These are phyloP conservation scores for Lippia alba DNA, from an alignment of 305 asterid genomes.

Conservation along the genomic window DNA sequence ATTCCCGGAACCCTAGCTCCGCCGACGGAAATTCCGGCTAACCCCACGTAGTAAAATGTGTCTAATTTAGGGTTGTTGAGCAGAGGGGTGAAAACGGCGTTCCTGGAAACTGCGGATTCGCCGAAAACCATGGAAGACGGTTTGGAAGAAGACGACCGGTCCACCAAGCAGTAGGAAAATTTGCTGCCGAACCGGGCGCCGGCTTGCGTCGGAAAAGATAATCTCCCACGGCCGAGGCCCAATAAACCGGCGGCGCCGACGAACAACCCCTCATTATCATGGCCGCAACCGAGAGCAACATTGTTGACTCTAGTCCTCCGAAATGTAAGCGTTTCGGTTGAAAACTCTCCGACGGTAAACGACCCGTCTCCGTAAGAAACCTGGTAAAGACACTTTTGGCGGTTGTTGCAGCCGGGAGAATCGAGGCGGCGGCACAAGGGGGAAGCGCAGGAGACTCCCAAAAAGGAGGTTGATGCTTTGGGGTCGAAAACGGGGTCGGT, in stretches of 20 bases:
- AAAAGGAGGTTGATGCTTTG: conserved; percentile 44
- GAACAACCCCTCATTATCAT: conserved; percentile 62
- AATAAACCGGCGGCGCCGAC: conserved; percentile 68
- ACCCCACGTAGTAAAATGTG: conserved; percentile 53
- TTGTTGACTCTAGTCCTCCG: conserved; percentile 36
- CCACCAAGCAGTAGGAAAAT: conserved; percentile 67
- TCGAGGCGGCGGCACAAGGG: conserved; percentile 54
- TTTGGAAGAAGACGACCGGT: conserved; percentile 46
- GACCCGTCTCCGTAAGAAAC: conserved; percentile 69
- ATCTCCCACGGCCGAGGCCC: conserved; percentile 61
- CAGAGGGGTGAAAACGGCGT: conserved; percentile 52
- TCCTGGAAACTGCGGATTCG: conserved; percentile 46
- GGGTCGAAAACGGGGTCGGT: conserved; percentile 67
- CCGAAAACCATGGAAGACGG: conserved; percentile 60
- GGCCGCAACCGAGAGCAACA: conserved; percentile 67
- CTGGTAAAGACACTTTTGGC: conserved; percentile 53
- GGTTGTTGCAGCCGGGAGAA: conserved; percentile 43
- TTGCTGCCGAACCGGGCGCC: conserved; percentile 50
- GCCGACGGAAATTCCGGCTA: conserved; percentile 60
- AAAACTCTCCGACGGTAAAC: conserved; percentile 54
- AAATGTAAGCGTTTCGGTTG: conserved; percentile 64
- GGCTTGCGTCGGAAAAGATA: conserved; percentile 62
- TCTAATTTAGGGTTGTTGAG: conserved; percentile 48
- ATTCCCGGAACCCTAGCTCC: conserved; percentile 48
- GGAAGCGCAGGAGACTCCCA: conserved; percentile 47